These are phyloP conservation scores for Fusarium sterilihyphosum DNA, from an alignment of 2,329 filamentous ascomycete genomes.

Conservation along the genomic window DNA sequence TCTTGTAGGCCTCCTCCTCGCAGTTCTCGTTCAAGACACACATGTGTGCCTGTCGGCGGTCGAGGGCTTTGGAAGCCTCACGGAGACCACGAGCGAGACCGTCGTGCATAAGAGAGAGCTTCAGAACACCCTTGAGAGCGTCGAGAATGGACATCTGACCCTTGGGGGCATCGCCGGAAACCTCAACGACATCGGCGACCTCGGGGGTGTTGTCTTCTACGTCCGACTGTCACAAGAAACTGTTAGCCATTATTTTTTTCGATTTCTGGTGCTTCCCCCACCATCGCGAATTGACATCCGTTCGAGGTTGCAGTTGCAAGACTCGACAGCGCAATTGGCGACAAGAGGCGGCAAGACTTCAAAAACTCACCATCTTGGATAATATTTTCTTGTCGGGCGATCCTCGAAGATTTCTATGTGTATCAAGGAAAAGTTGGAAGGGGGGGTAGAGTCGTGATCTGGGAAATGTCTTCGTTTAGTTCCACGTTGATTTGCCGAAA, in stretches of 20 bases:
- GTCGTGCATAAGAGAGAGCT: conserved; percentile 99
- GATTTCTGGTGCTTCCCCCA: conserved; percentile 7
- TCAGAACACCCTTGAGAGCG: conserved; percentile 98
- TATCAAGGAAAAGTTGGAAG: conserved; percentile 44
- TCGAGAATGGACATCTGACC: conserved; percentile 98
- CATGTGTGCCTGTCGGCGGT: conserved; percentile 99
- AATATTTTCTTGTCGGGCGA: conserved; percentile 67
- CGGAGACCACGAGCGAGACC: conserved; percentile 98
- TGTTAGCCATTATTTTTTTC: conserved; percentile 33
- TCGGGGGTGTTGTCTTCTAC: conserved; percentile 99
- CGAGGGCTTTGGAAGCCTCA: conserved; percentile 98
- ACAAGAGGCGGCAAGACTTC: background rate
- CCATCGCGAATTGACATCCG: conserved; percentile 19
- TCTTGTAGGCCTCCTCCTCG: conserved; percentile 99
- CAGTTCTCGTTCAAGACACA: conserved; percentile 99
- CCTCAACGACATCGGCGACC: conserved; percentile 90
- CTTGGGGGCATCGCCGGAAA: conserved; percentile 89
- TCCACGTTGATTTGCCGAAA: conserved; percentile 52
- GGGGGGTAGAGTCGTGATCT: conserved; percentile 45
- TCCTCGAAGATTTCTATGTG: conserved; percentile 70
- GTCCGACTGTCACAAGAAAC: conserved; percentile 78
- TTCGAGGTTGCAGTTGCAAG: background rate
- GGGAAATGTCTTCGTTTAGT: conserved; percentile 45
- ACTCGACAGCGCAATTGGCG: conserved; percentile 32
- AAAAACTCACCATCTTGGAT: conserved; percentile 68